Percentiles rank a stretch among this genome's conserved stretches.
These are phyloP conservation scores for Silene latifolia DNA, from an alignment of 148 eudicot genomes.

Conservation along the genomic window DNA sequence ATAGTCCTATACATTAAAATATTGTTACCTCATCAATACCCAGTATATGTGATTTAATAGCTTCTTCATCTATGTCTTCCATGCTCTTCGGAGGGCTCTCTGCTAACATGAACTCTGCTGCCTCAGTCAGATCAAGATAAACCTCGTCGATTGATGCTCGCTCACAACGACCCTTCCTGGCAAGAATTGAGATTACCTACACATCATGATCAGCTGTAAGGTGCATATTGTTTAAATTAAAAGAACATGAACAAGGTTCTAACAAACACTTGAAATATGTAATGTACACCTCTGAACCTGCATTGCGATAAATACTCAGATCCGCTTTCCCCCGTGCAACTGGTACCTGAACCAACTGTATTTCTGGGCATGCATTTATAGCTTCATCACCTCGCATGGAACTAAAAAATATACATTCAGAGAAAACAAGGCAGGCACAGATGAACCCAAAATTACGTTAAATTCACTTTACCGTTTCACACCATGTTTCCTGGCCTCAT, in stretches of 20 bases:
- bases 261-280: neutral
- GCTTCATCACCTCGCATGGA: slow-evolving; percentile 98
- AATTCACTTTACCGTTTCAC: slow-evolving; percentile 65
- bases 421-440: slow-evolving; percentile 10
- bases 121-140: slow-evolving; percentile 89
- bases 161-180: slow-evolving; percentile 84
- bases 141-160: slow-evolving; percentile 98
- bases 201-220: slow-evolving; percentile 20
- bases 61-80: slow-evolving; percentile 66
- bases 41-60: slow-evolving; percentile 71
- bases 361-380: slow-evolving; percentile 70
- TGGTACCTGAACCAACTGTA: slow-evolving; percentile 89
- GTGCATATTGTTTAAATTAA: neutral
- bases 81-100: slow-evolving; percentile 59
- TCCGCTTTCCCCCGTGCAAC: slow-evolving; percentile 96
- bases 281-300: slow-evolving; percentile 85
- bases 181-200: slow-evolving; percentile 87
- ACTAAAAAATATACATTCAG: slow-evolving; percentile 31
- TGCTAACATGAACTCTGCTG: slow-evolving; percentile 74
- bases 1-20: neutral
- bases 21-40: slow-evolving; percentile 58
- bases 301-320: slow-evolving; percentile 71
- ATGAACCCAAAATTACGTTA: neutral
- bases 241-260: neutral
- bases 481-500: slow-evolving; percentile 85